phyloP scores from a whole-genome alignment of 2,329 filamentous ascomycete genomes.

The Fusarium oligoseptatum region DNA sequence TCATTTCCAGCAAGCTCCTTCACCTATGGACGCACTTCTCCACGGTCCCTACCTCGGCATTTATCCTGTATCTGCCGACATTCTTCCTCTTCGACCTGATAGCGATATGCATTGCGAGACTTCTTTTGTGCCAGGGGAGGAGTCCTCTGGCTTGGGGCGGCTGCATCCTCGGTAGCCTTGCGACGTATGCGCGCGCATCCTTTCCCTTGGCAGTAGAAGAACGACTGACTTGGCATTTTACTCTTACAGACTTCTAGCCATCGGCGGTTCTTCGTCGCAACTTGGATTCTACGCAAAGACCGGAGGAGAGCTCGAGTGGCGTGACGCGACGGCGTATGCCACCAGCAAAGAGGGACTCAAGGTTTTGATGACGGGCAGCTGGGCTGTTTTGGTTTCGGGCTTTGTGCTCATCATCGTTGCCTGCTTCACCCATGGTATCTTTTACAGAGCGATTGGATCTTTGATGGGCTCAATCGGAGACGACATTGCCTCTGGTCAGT shows the following conservation, averaged over 20 bases:
- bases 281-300: slow-evolving; percentile 50
- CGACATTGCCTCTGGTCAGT: slow-evolving; percentile 33
- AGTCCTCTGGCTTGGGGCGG: slow-evolving; percentile 36
- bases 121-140: slow-evolving; percentile 44
- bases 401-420: slow-evolving; percentile 40
- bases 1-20: slow-evolving; percentile 47
- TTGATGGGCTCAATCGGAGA: slow-evolving; percentile 37
- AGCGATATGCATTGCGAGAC: slow-evolving; percentile 41
- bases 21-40: slow-evolving; percentile 46
- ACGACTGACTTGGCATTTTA: slow-evolving; percentile 13
- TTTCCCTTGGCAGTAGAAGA: background rate
- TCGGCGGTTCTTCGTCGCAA: slow-evolving; percentile 49
- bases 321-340: slow-evolving; percentile 48
- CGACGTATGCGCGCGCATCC: slow-evolving; percentile 39
- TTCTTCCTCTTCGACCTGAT: slow-evolving; percentile 49
- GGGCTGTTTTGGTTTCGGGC: slow-evolving; percentile 42
- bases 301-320: slow-evolving; percentile 51
- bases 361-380: slow-evolving; percentile 49
- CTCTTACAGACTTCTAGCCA: slow-evolving; percentile 41
- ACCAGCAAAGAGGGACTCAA: slow-evolving; percentile 49
- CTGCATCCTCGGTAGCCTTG: slow-evolving; percentile 38
- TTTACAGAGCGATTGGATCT: slow-evolving; percentile 42
- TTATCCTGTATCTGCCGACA: slow-evolving; percentile 50
- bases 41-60: slow-evolving; percentile 44
- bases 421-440: slow-evolving; percentile 40